Conservation (phyloP, 148 eudicot genomes). For the Heliosperma pusillum region DNA sequence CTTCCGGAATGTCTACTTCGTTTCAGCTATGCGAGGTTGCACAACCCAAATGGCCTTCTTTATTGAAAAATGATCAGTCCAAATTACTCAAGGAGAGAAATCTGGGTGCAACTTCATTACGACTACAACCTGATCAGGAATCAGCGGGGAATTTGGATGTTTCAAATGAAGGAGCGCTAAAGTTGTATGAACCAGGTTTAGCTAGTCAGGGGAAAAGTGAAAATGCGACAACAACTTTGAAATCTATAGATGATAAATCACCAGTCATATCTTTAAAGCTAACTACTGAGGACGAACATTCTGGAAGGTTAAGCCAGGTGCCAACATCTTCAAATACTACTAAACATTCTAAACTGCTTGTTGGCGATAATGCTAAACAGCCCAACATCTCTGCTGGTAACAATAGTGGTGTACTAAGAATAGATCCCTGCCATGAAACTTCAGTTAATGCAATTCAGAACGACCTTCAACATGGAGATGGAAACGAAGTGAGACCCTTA, state of each 20-base stretch:
- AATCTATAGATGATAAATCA: neutral
- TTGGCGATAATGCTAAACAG: neutral
- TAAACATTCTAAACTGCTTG: neutral
- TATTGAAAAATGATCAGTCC: slow-evolving; percentile 2
- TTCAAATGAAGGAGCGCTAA: neutral
- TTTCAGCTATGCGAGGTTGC: slow-evolving; percentile 1
- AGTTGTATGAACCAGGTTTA: neutral
- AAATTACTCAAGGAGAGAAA: neutral
- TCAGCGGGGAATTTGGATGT: neutral
- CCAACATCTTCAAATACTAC: slow-evolving; percentile 15
- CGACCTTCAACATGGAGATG: slow-evolving; percentile 3
- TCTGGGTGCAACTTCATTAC: slow-evolving; percentile 7
- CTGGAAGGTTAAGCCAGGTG: neutral
- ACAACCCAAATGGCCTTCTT: slow-evolving; percentile 7
- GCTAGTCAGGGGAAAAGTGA: neutral
- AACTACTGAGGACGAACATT: neutral
- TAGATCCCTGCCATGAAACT: slow-evolving; percentile 12
- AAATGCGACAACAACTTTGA: neutral
- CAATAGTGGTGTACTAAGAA: neutral
- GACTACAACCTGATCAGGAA: slow-evolving; percentile 2
- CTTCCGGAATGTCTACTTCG: neutral
- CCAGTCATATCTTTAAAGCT: neutral
- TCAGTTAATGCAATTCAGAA: neutral
- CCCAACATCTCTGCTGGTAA: neutral
- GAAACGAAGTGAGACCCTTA: neutral